These are phyloP conservation scores for Exophiala viscosa DNA, from an alignment of 2,329 filamentous ascomycete genomes.

Conservation along the genomic window DNA sequence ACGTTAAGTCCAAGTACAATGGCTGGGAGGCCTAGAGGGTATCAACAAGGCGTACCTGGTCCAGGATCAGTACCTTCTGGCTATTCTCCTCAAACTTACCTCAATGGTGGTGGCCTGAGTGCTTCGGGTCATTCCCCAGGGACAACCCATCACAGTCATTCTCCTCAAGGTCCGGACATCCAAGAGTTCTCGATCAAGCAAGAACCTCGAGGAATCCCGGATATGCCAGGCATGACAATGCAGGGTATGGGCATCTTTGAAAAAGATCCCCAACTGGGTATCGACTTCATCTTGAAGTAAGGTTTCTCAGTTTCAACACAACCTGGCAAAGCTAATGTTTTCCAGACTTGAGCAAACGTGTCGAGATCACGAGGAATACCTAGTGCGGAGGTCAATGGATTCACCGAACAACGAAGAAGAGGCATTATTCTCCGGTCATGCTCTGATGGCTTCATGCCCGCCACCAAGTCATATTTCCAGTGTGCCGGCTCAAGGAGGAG, in stretches of 20 bases:
- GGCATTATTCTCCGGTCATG: conserved; percentile 74
- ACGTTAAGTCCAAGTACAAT: conserved; percentile 31
- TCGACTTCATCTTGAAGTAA: conserved; percentile 48
- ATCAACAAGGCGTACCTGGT: conserved; percentile 4
- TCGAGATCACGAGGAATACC: conserved; percentile 82
- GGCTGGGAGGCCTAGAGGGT: conserved; percentile 9
- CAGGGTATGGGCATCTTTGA: conserved; percentile 35
- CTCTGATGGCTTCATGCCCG: conserved; percentile 87
- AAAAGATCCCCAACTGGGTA: conserved; percentile 43
- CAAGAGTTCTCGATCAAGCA: conserved; percentile 26
- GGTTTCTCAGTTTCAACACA: conserved; percentile 22
- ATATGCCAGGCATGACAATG: conserved; percentile 31
- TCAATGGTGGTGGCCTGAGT: conserved; percentile 20
- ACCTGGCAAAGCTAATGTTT: background rate
- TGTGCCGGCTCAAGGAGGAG: conserved; percentile 39
- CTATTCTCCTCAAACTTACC: conserved; percentile 20
- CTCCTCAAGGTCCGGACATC: conserved; percentile 24
- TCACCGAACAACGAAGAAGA: conserved; percentile 55
- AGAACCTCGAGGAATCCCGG: conserved; percentile 20
- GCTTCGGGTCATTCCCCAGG: conserved; percentile 25
- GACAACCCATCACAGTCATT: conserved; percentile 26
- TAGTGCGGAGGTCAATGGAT: conserved; percentile 59
- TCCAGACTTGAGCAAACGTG: conserved; percentile 72
- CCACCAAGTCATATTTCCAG: conserved; percentile 61
- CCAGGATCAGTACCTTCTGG: conserved; percentile 14